Conservation (phyloP, 176 grass and related monocot genomes). For the Eremochloa ophiuroides region DNA sequence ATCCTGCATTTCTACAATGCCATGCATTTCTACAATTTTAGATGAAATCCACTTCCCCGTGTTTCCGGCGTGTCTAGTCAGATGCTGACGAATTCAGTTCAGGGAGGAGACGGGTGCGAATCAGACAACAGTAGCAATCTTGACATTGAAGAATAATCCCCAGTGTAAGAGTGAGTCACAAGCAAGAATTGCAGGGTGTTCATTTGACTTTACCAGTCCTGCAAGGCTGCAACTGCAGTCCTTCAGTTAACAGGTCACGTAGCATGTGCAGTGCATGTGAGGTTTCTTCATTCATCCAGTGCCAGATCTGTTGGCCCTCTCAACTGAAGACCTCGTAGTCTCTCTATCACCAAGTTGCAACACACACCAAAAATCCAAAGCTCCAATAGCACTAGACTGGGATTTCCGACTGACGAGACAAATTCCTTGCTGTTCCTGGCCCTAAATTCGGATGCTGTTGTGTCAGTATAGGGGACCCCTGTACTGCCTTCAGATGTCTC, state of each 20-base stretch:
- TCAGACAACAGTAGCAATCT: constrained; percentile 15
- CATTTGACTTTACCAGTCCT: constrained; percentile 46
- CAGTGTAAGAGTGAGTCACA: constrained; percentile 28
- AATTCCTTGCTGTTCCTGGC: constrained; percentile 5
- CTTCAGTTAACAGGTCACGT: constrained; percentile 37
- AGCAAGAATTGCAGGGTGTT: constrained; percentile 22
- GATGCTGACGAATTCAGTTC: not conserved
- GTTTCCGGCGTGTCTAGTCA: not conserved
- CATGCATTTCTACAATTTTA: not conserved
- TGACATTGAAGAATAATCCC: constrained; percentile 13
- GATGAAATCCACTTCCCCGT: not conserved
- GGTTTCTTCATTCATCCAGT: constrained; percentile 11
- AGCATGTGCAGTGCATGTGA: constrained; percentile 53
- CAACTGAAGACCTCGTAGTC: no score
- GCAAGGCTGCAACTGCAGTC: constrained; percentile 26
- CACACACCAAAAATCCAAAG: not conserved
- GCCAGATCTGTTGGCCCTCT: constrained; percentile 33
- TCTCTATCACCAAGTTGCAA: constrained; percentile 33
- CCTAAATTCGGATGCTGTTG: not conserved
- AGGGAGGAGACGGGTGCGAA: not conserved
- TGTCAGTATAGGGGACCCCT: not conserved
- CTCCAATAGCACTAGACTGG: not conserved
- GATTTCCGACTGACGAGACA: constrained; percentile 4
- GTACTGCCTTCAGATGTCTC: not conserved
- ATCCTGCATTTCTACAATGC: not conserved